Conservation (phyloP, 108 stramenopile species). For the Schizochytrium sp. region DNA sequence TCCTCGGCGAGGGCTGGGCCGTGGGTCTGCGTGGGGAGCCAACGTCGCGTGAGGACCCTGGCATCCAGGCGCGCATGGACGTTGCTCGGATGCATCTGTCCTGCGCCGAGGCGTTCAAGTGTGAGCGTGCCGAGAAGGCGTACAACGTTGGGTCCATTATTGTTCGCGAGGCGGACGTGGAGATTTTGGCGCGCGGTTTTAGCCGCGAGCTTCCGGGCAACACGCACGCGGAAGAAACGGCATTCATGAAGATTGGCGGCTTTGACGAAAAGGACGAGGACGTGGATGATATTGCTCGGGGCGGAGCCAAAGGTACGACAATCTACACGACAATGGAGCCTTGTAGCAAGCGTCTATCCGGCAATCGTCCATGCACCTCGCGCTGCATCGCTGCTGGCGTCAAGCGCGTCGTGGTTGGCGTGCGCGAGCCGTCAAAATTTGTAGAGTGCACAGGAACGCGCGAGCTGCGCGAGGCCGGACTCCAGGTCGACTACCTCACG, state of each 20-base stretch:
- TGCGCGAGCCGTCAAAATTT: conserved; percentile 14
- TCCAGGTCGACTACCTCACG: not conserved
- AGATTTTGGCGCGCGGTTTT: not conserved
- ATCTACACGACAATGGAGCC: conserved; percentile 26
- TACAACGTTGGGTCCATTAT: not conserved
- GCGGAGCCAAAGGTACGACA: not conserved
- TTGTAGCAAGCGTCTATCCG: not conserved
- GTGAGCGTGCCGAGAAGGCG: conserved; percentile 11
- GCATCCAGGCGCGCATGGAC: not conserved
- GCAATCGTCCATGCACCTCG: conserved; percentile 1
- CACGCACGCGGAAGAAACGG: conserved; percentile 27
- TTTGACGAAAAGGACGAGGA: not conserved
- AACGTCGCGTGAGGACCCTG: not conserved
- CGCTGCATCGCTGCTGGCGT: not conserved
- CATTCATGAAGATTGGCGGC: conserved; percentile 11
- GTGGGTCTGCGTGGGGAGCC: not conserved
- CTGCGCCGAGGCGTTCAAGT: conserved; percentile 1
- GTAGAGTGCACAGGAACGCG: conserved; percentile 14
- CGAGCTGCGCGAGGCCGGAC: not conserved
- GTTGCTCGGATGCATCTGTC: not conserved
- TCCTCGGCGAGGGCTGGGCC: not conserved
- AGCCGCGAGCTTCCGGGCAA: conserved; percentile 24
- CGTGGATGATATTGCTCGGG: not conserved
- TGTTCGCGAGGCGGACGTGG: not conserved
- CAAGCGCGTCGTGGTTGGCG: conserved; percentile 1